Conservation (phyloP, 345 rosid species). For the Populus nigra region DNA sequence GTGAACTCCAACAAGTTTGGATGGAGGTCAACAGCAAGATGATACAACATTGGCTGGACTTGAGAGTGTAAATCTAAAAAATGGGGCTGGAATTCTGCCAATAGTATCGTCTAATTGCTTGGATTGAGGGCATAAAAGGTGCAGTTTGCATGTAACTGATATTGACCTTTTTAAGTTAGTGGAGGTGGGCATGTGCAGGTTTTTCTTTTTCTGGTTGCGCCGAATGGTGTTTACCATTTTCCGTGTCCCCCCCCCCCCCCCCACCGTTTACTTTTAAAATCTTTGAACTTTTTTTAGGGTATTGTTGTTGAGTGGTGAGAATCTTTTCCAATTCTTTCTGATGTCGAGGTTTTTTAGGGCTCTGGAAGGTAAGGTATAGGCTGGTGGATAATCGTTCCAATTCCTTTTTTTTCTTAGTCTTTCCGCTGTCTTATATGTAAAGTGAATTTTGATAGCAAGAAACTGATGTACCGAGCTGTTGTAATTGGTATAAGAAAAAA, state of each 20-base stretch:
- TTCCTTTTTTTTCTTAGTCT: slow-evolving; percentile 15
- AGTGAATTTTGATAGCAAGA: slow-evolving; percentile 65
- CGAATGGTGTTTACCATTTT: slow-evolving; percentile 34
- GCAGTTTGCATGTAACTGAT: slow-evolving; percentile 45
- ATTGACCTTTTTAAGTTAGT: slow-evolving; percentile 42
- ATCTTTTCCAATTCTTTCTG: slow-evolving; percentile 37
- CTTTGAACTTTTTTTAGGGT: slow-evolving; percentile 31
- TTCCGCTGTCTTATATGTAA: slow-evolving; percentile 47
- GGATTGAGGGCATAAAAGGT: slow-evolving; percentile 33
- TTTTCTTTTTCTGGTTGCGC: slow-evolving; percentile 31
- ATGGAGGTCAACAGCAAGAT: slow-evolving; percentile 26
- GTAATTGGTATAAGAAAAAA: slow-evolving; percentile 51
- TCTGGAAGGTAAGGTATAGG: slow-evolving; percentile 43
- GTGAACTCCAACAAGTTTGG: slow-evolving; percentile 43
- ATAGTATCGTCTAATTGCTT: slow-evolving; percentile 40
- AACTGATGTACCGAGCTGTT: slow-evolving; percentile 47
- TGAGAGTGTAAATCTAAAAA: slow-evolving; percentile 30
- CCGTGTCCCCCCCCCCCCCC: slow-evolving; percentile 7
- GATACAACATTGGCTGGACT: slow-evolving; percentile 32
- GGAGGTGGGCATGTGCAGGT: slow-evolving; percentile 47
- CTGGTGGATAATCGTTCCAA: slow-evolving; percentile 30
- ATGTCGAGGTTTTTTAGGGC: slow-evolving; percentile 30
- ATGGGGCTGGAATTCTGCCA: slow-evolving; percentile 27
- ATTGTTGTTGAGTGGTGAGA: slow-evolving; percentile 38
- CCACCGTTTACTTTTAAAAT: slow-evolving; percentile 1